Conservation (phyloP, 305 asterid species). For the Salvia sclarea region DNA sequence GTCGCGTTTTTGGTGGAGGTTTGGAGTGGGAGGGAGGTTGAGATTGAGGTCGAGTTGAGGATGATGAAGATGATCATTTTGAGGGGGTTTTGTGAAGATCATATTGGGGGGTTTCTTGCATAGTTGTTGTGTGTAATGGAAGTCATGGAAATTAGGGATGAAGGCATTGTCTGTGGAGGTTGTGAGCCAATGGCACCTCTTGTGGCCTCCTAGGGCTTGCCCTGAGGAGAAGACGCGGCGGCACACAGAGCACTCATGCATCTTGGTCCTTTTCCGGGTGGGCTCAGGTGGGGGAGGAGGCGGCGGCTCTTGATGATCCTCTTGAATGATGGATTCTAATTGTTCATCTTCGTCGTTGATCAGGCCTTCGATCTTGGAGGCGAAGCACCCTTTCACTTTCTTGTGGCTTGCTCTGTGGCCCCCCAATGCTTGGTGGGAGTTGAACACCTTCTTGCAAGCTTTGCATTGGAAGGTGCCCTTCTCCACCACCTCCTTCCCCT, state of each 20-base stretch:
- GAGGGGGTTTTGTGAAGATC: constrained; percentile 15
- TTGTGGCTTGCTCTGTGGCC: constrained; percentile 93
- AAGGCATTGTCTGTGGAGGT: constrained; percentile 47
- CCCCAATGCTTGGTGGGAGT: constrained; percentile 88
- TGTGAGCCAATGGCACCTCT: constrained; percentile 78
- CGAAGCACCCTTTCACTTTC: constrained; percentile 81
- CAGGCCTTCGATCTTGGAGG: constrained; percentile 37
- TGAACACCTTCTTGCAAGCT: constrained; percentile 69
- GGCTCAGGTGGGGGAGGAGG: not conserved
- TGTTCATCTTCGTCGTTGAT: constrained; percentile 20
- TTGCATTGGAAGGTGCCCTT: constrained; percentile 69
- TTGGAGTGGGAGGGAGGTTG: constrained; percentile 47
- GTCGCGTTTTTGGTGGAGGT: not conserved
- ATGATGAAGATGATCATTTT: not conserved
- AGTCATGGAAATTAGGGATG: constrained; percentile 48
- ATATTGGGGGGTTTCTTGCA: constrained; percentile 49
- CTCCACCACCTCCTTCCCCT: constrained; percentile 45
- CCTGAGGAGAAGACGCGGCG: constrained; percentile 71
- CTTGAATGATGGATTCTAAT: no score
- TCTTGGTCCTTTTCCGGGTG: constrained; percentile 38
- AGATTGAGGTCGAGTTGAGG: constrained; percentile 46
- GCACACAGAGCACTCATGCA: constrained; percentile 74
- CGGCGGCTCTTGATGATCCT: constrained; percentile 24
- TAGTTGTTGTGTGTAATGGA: constrained; percentile 38
- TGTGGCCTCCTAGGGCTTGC: constrained; percentile 84